Conservation (phyloP, 768 basidiomycete genomes). For the Suillus lakei region DNA sequence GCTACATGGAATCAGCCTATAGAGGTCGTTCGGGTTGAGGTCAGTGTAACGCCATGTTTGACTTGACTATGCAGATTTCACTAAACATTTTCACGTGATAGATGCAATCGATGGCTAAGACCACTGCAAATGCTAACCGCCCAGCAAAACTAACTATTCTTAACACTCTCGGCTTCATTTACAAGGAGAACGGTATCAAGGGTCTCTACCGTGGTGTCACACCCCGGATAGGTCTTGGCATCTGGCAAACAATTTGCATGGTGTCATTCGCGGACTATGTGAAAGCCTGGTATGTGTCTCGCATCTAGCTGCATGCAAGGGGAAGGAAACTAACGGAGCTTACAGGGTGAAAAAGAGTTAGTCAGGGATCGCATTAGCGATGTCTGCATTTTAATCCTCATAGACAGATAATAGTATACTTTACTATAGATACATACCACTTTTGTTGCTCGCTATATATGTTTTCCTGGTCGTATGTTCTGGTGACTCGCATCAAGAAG, state of each 20-base stretch:
- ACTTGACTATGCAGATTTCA: not conserved
- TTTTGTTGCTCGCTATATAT: constrained; percentile 4
- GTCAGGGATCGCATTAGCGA: constrained; percentile 18
- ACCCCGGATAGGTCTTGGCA: constrained; percentile 92
- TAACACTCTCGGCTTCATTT: constrained; percentile 93
- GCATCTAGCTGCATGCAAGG: not conserved
- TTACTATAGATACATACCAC: constrained; percentile 22
- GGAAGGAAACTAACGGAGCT: not conserved
- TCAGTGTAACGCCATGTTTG: constrained; percentile 31
- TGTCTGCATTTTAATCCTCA: constrained; percentile 8
- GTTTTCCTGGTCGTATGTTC: not conserved
- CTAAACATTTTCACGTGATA: constrained; percentile 36
- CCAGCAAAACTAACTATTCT: constrained; percentile 91
- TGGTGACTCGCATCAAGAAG: not conserved
- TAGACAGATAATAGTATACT: constrained; percentile 24
- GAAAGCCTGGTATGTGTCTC: constrained; percentile 68
- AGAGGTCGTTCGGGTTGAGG: constrained; percentile 96
- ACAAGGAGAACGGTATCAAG: constrained; percentile 94
- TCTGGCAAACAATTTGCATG: constrained; percentile 99
- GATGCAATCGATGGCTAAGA: constrained; percentile 99
- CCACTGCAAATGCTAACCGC: constrained; percentile 68
- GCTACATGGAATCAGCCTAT: constrained; percentile 99
- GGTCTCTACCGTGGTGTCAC: constrained; percentile 98
- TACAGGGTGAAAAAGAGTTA: constrained; percentile 56
- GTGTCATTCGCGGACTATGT: constrained; percentile 98